phyloP scores from a whole-genome alignment of 352 stramenopile genomes.

The Phytophthora kernoviae region DNA sequence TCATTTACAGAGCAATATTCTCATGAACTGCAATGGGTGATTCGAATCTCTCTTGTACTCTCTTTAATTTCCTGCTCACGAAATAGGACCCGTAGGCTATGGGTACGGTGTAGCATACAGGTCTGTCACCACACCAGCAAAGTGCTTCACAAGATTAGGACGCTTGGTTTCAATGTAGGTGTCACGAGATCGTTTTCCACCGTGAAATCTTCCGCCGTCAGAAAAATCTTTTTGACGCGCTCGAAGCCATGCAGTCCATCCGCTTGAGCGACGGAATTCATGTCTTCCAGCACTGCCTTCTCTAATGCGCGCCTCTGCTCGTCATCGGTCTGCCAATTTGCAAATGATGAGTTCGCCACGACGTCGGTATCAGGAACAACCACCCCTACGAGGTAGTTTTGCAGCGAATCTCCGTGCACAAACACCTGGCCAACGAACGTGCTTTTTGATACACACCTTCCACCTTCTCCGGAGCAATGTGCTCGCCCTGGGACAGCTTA shows the following conservation, averaged over 20 bases:
- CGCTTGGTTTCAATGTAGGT: constrained; percentile 96
- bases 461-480: constrained; percentile 96
- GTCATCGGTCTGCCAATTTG: constrained; percentile 11
- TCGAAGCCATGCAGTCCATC: constrained; percentile 91
- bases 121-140: constrained; percentile 47
- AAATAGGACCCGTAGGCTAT: too few species aligned
- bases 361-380: constrained; percentile 92
- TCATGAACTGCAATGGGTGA: background rate
- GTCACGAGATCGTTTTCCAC: constrained; percentile 93
- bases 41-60: too few species aligned
- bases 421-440: constrained; percentile 92
- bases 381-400: constrained; percentile 92
- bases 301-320: constrained; percentile 22
- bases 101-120: constrained; percentile 57
- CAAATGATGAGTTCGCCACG: constrained; percentile 13
- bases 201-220: constrained; percentile 85
- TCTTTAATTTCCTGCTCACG: too few species aligned
- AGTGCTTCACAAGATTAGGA: constrained; percentile 50
- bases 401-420: constrained; percentile 94
- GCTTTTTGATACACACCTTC: constrained; percentile 93
- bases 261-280: constrained; percentile 39
- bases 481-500: constrained; percentile 93
- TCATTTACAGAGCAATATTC: background rate
- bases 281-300: constrained; percentile 33
- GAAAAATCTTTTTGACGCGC: constrained; percentile 86